Evolutionary conservation across 495 filamentous ascomycete genomes (phyloP).

Genomic region (Penicillium dipodomyicola): DNA sequence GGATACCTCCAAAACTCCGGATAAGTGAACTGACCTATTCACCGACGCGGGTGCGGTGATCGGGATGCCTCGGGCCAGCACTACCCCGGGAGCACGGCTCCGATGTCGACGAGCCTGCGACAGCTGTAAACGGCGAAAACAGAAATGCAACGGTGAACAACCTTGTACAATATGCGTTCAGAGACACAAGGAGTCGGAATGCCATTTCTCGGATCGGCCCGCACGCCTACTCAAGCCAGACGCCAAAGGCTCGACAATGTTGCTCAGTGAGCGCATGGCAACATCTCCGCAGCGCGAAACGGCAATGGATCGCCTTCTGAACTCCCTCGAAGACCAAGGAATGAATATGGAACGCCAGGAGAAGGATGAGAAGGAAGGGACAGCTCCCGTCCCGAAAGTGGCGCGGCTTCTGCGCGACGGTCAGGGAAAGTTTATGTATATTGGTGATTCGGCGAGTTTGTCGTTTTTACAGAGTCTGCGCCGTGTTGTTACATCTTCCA

Average conservation of each 20-base stretch:
- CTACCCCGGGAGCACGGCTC: conserved; percentile 36
- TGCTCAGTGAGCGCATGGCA: conserved; percentile 39
- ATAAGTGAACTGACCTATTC: conserved; percentile 1
- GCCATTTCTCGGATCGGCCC: conserved; percentile 45
- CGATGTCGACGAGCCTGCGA: conserved; percentile 60
- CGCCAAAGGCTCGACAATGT: conserved; percentile 36
- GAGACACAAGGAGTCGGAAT: conserved; percentile 50
- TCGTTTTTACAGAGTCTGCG: conserved; percentile 71
- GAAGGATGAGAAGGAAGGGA: conserved; percentile 40
- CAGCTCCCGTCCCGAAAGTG: conserved; percentile 43
- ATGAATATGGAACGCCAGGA: conserved; percentile 36
- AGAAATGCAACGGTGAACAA: conserved; percentile 73
- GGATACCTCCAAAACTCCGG: background rate
- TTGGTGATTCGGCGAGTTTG: conserved; percentile 70
- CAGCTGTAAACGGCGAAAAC: conserved; percentile 74
- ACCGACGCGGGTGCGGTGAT: background rate
- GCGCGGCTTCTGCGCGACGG: conserved; percentile 55
- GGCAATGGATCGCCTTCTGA: conserved; percentile 42
- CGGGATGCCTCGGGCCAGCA: conserved; percentile 40
- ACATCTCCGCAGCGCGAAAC: conserved; percentile 39
- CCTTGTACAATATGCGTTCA: conserved; percentile 68
- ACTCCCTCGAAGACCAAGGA: conserved; percentile 38
- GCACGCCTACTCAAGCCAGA: conserved; percentile 39
- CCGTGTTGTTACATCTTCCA: conserved; percentile 66
- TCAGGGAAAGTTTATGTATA: conserved; percentile 59